These are phyloP conservation scores for Comarum palustre DNA, from an alignment of 306 rosid genomes.

Conservation along the genomic window DNA sequence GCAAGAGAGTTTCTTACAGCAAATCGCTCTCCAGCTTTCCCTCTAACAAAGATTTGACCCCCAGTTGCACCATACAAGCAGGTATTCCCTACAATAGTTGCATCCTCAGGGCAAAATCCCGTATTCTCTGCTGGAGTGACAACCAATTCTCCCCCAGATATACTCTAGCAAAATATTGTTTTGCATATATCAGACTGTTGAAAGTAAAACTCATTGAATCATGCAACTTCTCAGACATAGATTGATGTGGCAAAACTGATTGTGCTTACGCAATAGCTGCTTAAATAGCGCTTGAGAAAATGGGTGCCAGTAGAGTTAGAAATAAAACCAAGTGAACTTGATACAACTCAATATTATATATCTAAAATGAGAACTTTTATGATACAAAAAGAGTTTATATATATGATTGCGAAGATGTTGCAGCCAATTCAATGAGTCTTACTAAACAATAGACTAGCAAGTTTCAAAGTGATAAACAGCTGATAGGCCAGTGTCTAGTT, in stretches of 20 bases:
- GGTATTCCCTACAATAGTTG: constrained; percentile 94
- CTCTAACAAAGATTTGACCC: constrained; percentile 89
- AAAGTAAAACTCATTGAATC: background rate
- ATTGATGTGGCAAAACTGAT: background rate
- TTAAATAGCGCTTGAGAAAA: background rate
- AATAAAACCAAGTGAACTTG: background rate
- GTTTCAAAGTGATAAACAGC: background rate
- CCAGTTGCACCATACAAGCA: constrained; percentile 99
- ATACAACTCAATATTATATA: background rate
- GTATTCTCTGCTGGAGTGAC: constrained; percentile 75
- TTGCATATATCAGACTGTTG: constrained; percentile 29
- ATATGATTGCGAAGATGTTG: background rate
- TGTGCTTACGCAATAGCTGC: background rate
- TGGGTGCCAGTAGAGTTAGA: background rate
- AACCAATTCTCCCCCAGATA: constrained; percentile 95
- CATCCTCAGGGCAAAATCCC: constrained; percentile 89
- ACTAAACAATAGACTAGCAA: background rate
- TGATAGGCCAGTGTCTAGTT: background rate
- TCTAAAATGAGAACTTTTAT: background rate
- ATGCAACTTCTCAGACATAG: background rate
- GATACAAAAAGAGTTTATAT: background rate
- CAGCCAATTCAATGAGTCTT: background rate
- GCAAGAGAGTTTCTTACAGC: constrained; percentile 99
- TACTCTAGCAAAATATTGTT: constrained; percentile 58
- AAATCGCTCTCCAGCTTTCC: constrained; percentile 96